Evolutionary conservation across 2,329 filamentous ascomycete genomes (phyloP).

Genomic region (Fusarium equiseti): DNA sequence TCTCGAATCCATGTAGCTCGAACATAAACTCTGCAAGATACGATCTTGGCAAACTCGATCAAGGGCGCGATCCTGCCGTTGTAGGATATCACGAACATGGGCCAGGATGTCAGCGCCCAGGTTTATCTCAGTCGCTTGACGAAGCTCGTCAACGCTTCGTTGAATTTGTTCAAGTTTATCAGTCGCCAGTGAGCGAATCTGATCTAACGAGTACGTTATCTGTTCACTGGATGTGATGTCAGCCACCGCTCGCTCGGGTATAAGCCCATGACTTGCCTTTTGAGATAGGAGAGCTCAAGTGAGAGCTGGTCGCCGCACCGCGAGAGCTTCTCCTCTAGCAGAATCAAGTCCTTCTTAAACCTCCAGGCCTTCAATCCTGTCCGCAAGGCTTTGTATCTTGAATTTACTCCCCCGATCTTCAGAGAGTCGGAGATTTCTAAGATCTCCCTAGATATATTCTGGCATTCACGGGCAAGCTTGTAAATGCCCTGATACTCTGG

Average conservation of each 20-base stretch:
- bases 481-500: not conserved
- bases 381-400: fast-evolving
- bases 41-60: not conserved
- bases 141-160: not conserved
- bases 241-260: fast-evolving
- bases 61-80: not conserved
- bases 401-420: fast-evolving
- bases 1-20: not conserved
- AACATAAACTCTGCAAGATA: not conserved
- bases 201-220: fast-evolving
- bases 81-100: fast-evolving
- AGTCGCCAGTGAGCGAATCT: fast-evolving
- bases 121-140: not conserved
- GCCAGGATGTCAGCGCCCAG: fast-evolving
- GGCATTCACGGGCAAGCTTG: not conserved
- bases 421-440: fast-evolving
- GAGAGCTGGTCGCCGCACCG: not conserved
- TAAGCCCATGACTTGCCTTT: not conserved
- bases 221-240: fast-evolving
- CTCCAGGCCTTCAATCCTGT: fast-evolving
- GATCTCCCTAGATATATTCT: not conserved
- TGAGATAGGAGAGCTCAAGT: not conserved
- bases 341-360: too few species aligned
- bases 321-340: fast-evolving
- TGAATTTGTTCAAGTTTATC: fast-evolving